A percentile compares a stretch with the other conserved stretches of the same genome.
Conservation (phyloP, 768 basidiomycete genomes). For the Tulasnella sp. region DNA sequence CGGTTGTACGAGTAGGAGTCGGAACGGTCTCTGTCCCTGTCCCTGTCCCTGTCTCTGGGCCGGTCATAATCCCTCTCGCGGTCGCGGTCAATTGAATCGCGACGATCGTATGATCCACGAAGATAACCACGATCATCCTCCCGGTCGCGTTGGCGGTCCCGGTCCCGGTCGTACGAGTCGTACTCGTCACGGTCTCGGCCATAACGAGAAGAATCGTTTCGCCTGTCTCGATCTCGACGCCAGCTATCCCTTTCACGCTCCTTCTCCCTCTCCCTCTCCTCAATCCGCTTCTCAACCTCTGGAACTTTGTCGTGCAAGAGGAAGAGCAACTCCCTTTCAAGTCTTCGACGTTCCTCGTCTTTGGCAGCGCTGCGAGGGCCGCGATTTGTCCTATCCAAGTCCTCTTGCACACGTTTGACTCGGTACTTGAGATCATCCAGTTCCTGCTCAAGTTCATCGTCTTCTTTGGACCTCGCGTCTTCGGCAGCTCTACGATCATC, state of each 20-base stretch:
- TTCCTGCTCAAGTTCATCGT: slow-evolving; percentile 85
- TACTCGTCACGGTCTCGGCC: slow-evolving; percentile 15
- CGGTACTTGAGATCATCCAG: slow-evolving; percentile 74
- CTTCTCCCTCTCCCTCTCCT: slow-evolving; percentile 61
- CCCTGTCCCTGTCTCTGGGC: slow-evolving; percentile 28
- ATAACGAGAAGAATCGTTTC: slow-evolving; percentile 60
- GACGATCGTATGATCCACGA: slow-evolving; percentile 20
- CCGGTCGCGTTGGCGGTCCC: slow-evolving; percentile 33
- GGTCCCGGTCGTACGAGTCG: slow-evolving; percentile 29
- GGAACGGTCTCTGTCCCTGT: slow-evolving; percentile 23
- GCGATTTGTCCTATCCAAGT: slow-evolving; percentile 73
- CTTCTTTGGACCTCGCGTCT: slow-evolving; percentile 53
- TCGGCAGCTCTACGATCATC: slow-evolving; percentile 60
- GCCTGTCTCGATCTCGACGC: slow-evolving; percentile 62
- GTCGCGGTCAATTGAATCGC: slow-evolving; percentile 30
- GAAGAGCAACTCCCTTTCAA: slow-evolving; percentile 76
- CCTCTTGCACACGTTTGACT: slow-evolving; percentile 78
- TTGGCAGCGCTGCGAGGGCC: slow-evolving; percentile 58
- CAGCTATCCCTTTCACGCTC: slow-evolving; percentile 70
- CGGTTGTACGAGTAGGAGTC: slow-evolving; percentile 18
- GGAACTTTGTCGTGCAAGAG: slow-evolving; percentile 88
- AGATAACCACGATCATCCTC: slow-evolving; percentile 19
- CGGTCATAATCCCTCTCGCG: slow-evolving; percentile 30
- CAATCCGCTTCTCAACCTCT: slow-evolving; percentile 74
- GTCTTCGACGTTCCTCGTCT: slow-evolving; percentile 72